phyloP scores from a whole-genome alignment of 345 rosid genomes.

The Pelargonium nanum region DNA sequence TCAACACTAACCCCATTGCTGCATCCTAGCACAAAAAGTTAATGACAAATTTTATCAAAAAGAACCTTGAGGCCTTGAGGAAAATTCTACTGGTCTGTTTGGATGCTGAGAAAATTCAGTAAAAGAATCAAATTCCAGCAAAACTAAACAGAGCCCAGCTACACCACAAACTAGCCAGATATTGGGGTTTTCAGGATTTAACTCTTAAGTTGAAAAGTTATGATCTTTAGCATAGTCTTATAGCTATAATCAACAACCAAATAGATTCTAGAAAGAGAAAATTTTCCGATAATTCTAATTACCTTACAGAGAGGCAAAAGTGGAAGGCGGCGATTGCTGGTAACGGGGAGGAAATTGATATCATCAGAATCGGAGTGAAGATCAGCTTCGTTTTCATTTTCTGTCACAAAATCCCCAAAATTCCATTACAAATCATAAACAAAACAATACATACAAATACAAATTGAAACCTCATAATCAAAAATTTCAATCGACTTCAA shows the following conservation, averaged over 20 bases:
- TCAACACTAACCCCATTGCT: slow-evolving; percentile 82
- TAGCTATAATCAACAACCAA: not conserved
- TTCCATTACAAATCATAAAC: not conserved
- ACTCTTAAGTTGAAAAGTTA: not conserved
- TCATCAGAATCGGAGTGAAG: slow-evolving; percentile 40
- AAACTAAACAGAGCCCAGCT: not conserved
- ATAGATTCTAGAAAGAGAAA: slow-evolving; percentile 2
- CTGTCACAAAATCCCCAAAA: slow-evolving; percentile 16
- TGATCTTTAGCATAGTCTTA: not conserved
- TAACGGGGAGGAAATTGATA: slow-evolving; percentile 48
- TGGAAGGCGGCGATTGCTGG: slow-evolving; percentile 28
- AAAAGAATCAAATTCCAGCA: not conserved
- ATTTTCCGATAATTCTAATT: not conserved
- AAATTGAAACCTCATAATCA: no score
- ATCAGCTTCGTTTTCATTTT: slow-evolving; percentile 49
- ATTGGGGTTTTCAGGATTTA: not conserved
- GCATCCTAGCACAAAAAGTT: slow-evolving; percentile 34
- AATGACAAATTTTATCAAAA: not conserved
- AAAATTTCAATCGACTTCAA: no score
- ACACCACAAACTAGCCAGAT: not conserved
- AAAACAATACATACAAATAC: no score
- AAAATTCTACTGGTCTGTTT: not conserved
- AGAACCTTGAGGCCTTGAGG: not conserved
- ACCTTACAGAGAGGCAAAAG: slow-evolving; percentile 46
- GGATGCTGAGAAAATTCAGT: not conserved